phyloP scores from a whole-genome alignment of 2,329 filamentous ascomycete species.

The Mycosphaerelloides madeirae region DNA sequence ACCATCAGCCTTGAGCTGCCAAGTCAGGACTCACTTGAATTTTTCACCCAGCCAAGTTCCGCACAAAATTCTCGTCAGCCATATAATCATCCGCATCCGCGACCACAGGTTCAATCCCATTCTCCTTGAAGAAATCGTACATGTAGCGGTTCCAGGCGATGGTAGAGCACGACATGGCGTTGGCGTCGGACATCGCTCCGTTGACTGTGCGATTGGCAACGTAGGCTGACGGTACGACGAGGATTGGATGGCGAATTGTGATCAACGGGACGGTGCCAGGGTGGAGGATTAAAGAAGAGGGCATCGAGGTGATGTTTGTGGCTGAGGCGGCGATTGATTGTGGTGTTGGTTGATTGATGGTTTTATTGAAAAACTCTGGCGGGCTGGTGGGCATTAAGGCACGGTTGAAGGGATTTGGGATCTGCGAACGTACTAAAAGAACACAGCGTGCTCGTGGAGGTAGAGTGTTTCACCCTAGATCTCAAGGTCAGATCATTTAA shows the following conservation, averaged over 20 bases:
- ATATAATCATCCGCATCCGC: slow-evolving; percentile 40
- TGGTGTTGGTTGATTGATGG: too few relatives aligned
- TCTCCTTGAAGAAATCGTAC: slow-evolving; percentile 34
- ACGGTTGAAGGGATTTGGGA: too few relatives aligned
- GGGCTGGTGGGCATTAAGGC: neutral
- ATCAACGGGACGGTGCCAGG: slow-evolving; percentile 22
- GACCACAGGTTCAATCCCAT: slow-evolving; percentile 27
- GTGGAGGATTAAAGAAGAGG: slow-evolving; percentile 34
- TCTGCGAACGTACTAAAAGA: neutral
- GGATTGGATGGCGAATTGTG: slow-evolving; percentile 31
- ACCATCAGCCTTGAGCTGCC: neutral
- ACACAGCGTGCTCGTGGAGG: slow-evolving; percentile 3
- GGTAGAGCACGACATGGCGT: slow-evolving; percentile 25
- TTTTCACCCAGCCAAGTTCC: slow-evolving; percentile 16
- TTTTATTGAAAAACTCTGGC: neutral
- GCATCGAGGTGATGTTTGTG: slow-evolving; percentile 28
- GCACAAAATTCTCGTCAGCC: slow-evolving; percentile 29
- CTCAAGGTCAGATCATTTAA: neutral
- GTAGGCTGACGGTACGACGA: slow-evolving; percentile 37
- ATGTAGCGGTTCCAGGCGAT: slow-evolving; percentile 32
- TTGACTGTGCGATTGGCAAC: slow-evolving; percentile 15
- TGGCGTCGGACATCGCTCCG: slow-evolving; percentile 2
- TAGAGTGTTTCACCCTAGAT: slow-evolving; percentile 1
- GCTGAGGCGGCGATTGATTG: neutral
- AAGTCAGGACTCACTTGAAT: too few relatives aligned